Percentiles rank a stretch among this genome's conserved stretches.
phyloP scores from a whole-genome alignment of 306 rosid species.

The Styphnolobium japonicum region DNA sequence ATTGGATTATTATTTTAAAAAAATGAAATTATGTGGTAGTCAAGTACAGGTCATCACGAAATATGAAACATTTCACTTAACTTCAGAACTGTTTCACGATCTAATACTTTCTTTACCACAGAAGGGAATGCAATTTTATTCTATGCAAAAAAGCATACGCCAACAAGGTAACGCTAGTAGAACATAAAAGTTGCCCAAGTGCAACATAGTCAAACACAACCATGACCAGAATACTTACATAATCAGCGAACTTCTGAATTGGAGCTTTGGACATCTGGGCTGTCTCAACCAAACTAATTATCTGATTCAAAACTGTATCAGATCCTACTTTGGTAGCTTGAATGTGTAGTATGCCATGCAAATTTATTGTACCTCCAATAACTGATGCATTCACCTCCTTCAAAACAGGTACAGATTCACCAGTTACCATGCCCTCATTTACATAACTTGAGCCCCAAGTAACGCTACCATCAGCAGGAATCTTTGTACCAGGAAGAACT shows the following conservation, averaged over 20 bases:
- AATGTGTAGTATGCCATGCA: conserved; percentile 81
- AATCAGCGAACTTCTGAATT: conserved; percentile 98
- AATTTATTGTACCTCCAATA: conserved; percentile 93
- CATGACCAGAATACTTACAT: conserved; percentile 59
- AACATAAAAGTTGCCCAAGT: background rate
- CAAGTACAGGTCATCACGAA: background rate
- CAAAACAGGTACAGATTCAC: conserved; percentile 77
- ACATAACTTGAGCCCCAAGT: conserved; percentile 91
- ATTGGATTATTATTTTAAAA: background rate
- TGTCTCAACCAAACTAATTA: conserved; percentile 93
- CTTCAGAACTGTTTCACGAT: background rate
- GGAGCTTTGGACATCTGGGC: conserved; percentile 99
- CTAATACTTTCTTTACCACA: conserved; percentile 4
- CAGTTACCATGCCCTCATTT: conserved; percentile 97
- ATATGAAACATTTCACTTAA: conserved; percentile 13
- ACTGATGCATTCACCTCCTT: conserved; percentile 73
- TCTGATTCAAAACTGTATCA: conserved; percentile 93
- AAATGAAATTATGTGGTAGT: background rate
- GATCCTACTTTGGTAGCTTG: conserved; percentile 88
- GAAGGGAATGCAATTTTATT: conserved; percentile 1
- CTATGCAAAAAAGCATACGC: background rate
- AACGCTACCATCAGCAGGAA: conserved; percentile 89
- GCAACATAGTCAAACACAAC: conserved; percentile 14
- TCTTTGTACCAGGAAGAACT: conserved; percentile 92
- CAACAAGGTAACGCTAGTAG: background rate